Conservation (phyloP, 2,329 filamentous ascomycete genomes). For the Lasiodiplodia citricola region DNA sequence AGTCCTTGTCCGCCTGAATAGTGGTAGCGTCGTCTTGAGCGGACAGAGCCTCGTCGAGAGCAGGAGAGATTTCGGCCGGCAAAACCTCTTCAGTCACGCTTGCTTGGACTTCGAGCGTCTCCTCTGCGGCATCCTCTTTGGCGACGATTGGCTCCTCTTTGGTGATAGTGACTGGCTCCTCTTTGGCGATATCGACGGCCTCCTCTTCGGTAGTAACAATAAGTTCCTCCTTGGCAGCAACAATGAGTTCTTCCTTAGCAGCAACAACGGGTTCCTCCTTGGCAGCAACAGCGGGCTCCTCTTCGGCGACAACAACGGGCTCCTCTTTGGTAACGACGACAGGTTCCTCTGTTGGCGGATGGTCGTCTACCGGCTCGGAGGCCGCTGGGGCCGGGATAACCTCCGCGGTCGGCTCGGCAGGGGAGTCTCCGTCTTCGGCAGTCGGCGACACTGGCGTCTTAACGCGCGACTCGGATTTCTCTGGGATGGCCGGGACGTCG, state of each 20-base stretch:
- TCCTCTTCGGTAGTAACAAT: neutral
- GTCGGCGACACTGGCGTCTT: neutral
- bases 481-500: neutral
- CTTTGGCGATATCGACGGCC: no score
- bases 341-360: neutral
- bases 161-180: no score
- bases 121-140: neutral
- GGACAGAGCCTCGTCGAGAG: no score
- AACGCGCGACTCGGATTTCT: neutral
- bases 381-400: neutral
- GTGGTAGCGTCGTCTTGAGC: neutral
- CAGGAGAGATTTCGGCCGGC: constrained; percentile 4
- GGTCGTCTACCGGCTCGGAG: neutral
- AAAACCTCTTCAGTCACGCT: neutral
- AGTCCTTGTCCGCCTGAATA: neutral
- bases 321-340: neutral
- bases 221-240: no score
- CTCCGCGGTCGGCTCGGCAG: neutral
- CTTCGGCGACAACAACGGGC: neutral
- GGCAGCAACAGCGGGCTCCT: neutral
- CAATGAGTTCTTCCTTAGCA: neutral
- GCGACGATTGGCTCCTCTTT: neutral
- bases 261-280: neutral
- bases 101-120: neutral
- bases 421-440: neutral